These are phyloP conservation scores for Alectoria sarmentosa DNA, from an alignment of 495 filamentous ascomycete genomes.

Conservation along the genomic window DNA sequence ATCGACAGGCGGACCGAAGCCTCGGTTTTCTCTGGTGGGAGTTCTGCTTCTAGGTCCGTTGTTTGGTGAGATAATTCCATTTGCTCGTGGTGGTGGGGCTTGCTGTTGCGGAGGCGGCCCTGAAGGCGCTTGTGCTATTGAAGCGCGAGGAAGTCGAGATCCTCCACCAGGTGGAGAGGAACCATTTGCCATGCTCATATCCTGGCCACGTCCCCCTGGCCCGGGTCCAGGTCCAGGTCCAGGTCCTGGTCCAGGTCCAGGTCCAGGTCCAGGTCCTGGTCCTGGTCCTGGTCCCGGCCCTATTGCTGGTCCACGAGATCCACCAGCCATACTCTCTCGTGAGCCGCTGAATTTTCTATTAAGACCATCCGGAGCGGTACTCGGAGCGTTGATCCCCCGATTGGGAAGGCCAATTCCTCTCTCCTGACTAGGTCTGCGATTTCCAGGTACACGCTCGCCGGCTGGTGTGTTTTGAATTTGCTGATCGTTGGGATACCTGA, in stretches of 20 bases:
- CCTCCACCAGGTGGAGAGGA: slow-evolving; percentile 34
- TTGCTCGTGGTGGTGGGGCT: slow-evolving; percentile 65
- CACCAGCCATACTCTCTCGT: slow-evolving; percentile 48
- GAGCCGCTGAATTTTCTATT: slow-evolving; percentile 45
- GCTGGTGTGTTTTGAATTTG: slow-evolving; percentile 40
- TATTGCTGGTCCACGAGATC: slow-evolving; percentile 23
- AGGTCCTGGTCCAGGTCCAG: slow-evolving; percentile 25
- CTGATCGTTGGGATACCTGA: slow-evolving; percentile 82
- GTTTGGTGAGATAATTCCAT: slow-evolving; percentile 38
- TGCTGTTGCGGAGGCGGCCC: slow-evolving; percentile 85
- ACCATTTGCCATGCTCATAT: slow-evolving; percentile 26
- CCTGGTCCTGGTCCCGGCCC: slow-evolving; percentile 31
- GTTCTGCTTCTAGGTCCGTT: slow-evolving; percentile 50
- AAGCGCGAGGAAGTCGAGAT: slow-evolving; percentile 63
- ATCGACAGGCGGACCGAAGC: slow-evolving; percentile 45
- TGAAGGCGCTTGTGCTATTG: slow-evolving; percentile 61
- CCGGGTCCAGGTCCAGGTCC: slow-evolving; percentile 31
- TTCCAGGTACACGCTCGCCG: slow-evolving; percentile 32
- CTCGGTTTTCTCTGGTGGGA: slow-evolving; percentile 47
- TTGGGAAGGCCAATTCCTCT: slow-evolving; percentile 29
- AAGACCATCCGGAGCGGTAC: slow-evolving; percentile 48
- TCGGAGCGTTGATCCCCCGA: slow-evolving; percentile 48
- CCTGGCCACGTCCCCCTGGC: slow-evolving; percentile 20
- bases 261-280: slow-evolving; percentile 27
- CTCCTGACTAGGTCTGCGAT: slow-evolving; percentile 36